phyloP scores from a whole-genome alignment of 495 filamentous ascomycete genomes.

The Aspergillus taichungensis region DNA sequence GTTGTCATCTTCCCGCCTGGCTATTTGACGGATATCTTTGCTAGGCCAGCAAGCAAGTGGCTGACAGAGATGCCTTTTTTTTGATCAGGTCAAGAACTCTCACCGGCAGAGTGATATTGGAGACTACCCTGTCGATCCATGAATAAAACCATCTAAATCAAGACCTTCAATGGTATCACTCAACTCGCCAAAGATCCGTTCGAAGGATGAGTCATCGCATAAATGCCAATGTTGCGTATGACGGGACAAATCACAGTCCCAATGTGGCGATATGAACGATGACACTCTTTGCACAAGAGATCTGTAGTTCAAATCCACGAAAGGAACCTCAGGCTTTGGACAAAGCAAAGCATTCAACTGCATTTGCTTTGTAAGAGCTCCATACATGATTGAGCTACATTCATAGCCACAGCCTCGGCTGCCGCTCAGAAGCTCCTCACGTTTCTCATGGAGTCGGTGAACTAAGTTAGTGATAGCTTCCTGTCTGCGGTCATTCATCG shows the following conservation, averaged over 20 bases:
- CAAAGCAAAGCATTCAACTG: slow-evolving; percentile 16
- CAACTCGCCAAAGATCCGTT: no score
- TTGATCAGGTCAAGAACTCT: no score
- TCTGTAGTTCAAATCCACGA: slow-evolving; percentile 11
- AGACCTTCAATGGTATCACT: no score
- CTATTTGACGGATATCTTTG: no score
- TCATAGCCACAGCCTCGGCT: slow-evolving; percentile 15
- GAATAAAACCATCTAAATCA: no score
- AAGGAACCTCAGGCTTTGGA: slow-evolving; percentile 14
- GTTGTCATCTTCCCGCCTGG: no score
- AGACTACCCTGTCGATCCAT: no score
- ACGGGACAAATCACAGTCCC: neutral
- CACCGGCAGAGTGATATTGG: no score
- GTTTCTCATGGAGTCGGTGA: slow-evolving; percentile 8
- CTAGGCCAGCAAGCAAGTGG: no score
- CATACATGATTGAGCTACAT: slow-evolving; percentile 24
- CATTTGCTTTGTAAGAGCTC: slow-evolving; percentile 19
- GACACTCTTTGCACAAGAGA: slow-evolving; percentile 5
- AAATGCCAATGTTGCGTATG: no score
- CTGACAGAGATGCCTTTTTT: no score
- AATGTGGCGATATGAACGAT: slow-evolving; percentile 11
- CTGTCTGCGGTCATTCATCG: slow-evolving; percentile 13
- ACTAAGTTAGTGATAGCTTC: slow-evolving; percentile 11
- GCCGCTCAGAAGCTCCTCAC: slow-evolving; percentile 9
- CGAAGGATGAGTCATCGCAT: no score